A percentile compares a stretch with the other conserved stretches of the same genome.
These are phyloP conservation scores for Trichomonas tenax DNA, from an alignment of 208 protist genomes.

Conservation along the genomic window DNA sequence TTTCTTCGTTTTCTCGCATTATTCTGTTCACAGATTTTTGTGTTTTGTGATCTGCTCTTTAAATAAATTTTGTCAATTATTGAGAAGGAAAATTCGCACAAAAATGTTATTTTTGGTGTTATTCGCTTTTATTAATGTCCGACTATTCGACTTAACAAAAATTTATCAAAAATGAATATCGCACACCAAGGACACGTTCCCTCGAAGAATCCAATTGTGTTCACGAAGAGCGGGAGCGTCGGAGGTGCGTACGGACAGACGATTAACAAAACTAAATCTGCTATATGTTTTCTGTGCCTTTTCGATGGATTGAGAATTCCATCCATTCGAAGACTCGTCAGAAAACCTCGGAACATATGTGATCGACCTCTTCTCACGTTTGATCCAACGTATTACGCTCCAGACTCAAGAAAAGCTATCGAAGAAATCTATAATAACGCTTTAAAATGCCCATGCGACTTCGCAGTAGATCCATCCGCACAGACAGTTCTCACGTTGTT, in stretches of 20 bases:
- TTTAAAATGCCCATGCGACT: neutral
- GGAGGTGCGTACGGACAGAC: neutral
- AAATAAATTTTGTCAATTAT: too few species aligned
- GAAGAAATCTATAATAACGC: neutral
- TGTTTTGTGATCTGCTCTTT: too few species aligned
- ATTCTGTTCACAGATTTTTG: too few species aligned
- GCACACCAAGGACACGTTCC: neutral
- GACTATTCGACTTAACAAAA: too few species aligned
- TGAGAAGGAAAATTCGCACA: too few species aligned
- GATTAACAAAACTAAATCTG: neutral
- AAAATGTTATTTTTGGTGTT: too few species aligned
- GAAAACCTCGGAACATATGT: neutral
- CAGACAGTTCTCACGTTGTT: neutral
- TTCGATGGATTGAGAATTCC: constrained; percentile 4
- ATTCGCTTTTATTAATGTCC: too few species aligned
- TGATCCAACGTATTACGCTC: neutral
- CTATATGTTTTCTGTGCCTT: neutral
- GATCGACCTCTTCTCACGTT: neutral
- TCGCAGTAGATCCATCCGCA: neutral
- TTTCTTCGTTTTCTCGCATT: too few species aligned
- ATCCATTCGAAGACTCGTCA: neutral
- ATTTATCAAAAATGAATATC: too few species aligned
- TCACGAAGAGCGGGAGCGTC: neutral
- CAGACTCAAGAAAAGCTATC: neutral
- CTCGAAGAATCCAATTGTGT: neutral